A percentile compares a stretch with the other conserved stretches of the same genome.
Conservation (phyloP, 305 asterid genomes). For the Fraxinus paxiana region DNA sequence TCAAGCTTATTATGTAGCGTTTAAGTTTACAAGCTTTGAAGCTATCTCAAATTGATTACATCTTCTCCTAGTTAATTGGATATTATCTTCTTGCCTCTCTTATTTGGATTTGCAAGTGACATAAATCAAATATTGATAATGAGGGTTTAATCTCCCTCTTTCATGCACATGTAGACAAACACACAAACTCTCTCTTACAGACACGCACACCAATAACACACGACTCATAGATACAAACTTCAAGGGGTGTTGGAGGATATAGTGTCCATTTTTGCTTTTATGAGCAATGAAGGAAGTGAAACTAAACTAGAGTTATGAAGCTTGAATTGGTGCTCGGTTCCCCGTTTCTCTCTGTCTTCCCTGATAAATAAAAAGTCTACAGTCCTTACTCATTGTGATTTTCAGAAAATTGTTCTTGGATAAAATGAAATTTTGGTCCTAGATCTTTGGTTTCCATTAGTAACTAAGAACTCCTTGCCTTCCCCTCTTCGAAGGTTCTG, state of each 20-base stretch:
- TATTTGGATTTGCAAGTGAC: no score
- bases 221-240: neutral
- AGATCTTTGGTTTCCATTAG: neutral
- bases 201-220: neutral
- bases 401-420: neutral
- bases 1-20: neutral
- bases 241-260: neutral
- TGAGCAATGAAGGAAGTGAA: neutral
- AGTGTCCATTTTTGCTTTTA: neutral
- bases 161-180: neutral
- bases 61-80: slow-evolving; percentile 16
- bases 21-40: neutral
- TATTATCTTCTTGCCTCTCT: neutral
- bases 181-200: no score
- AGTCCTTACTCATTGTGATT: neutral
- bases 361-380: neutral
- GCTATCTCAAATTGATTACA: slow-evolving; percentile 2
- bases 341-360: no score
- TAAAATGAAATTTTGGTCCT: neutral
- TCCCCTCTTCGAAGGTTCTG: neutral
- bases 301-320: neutral
- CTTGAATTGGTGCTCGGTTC: neutral
- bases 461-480: neutral
- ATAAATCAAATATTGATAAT: slow-evolving; percentile 5
- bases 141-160: neutral